Evolutionary conservation across 768 basidiomycete species (phyloP).

Genomic region (Auriscalpium vulgare): DNA sequence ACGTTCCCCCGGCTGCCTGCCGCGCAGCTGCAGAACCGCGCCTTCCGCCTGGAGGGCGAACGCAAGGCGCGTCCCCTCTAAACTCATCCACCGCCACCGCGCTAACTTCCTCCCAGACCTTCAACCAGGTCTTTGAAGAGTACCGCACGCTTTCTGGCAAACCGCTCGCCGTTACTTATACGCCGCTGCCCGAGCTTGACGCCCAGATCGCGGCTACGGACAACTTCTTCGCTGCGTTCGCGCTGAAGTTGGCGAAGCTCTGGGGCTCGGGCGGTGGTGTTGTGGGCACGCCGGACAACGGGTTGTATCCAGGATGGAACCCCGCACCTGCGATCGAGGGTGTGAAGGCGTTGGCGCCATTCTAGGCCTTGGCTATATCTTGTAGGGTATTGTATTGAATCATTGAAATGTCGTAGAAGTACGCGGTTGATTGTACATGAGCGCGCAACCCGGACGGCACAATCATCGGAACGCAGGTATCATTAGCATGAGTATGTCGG

Average conservation of each 20-base stretch:
- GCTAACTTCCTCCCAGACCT: background rate
- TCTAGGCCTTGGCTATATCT: no score
- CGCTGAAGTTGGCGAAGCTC: background rate
- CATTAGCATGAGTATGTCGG: no score
- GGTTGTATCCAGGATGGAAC: background rate
- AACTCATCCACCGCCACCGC: background rate
- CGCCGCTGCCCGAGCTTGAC: conserved; percentile 5
- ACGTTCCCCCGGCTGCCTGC: conserved; percentile 10
- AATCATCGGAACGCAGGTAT: no score
- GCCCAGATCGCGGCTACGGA: conserved; percentile 5
- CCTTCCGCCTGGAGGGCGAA: conserved; percentile 6
- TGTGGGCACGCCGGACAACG: background rate
- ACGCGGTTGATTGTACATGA: no score
- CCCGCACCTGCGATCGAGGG: background rate
- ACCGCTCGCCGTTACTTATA: conserved; percentile 13
- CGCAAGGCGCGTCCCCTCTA: background rate
- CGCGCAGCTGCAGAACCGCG: conserved; percentile 5
- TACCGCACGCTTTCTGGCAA: conserved; percentile 12
- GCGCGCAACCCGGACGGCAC: no score
- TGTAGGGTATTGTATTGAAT: no score
- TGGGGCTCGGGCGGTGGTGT: background rate
- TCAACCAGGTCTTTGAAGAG: conserved; percentile 14
- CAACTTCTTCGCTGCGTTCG: background rate
- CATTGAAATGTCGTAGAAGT: no score
- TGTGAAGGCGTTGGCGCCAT: no score